Evolutionary conservation across 1,284 basidiomycete genomes (phyloP).

Genomic region (Marasmius sp.): DNA sequence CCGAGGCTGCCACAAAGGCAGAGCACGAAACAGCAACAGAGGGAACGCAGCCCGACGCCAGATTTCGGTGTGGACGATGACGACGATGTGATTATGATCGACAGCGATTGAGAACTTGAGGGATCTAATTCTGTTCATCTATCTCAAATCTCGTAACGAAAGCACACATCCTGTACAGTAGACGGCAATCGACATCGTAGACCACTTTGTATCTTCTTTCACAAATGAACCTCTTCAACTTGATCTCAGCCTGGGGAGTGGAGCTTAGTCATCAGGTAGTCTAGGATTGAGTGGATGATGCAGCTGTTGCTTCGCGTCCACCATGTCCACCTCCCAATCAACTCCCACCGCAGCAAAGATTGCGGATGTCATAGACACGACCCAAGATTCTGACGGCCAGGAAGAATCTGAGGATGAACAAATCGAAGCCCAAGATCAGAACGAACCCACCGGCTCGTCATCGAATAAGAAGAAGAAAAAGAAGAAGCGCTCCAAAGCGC

Average conservation of each 20-base stretch:
- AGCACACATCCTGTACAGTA: too few species aligned
- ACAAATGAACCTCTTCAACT: too few species aligned
- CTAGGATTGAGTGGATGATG: too few species aligned
- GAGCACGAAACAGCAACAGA: conserved; percentile 31
- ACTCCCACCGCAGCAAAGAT: conserved; percentile 35
- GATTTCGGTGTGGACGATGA: conserved; percentile 66
- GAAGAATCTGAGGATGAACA: conserved; percentile 34
- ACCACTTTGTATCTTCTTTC: too few species aligned
- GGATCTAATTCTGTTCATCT: not conserved
- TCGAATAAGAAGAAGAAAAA: conserved; percentile 72
- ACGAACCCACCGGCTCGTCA: conserved; percentile 23
- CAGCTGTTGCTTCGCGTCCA: not conserved
- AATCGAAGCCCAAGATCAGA: conserved; percentile 22
- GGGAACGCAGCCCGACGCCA: conserved; percentile 62
- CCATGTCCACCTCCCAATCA: conserved; percentile 22
- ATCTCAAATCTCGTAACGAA: not conserved
- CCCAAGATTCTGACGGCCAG: conserved; percentile 26
- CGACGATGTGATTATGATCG: conserved; percentile 69
- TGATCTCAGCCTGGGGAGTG: too few species aligned
- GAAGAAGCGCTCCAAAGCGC: conserved; percentile 71
- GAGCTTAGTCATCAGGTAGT: too few species aligned
- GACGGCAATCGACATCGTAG: too few species aligned
- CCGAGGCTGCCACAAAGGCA: conserved; percentile 42
- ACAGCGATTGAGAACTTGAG: conserved; percentile 53
- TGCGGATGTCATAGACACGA: conserved; percentile 43